Percentiles rank a stretch among this genome's conserved stretches.
Evolutionary conservation across 345 rosid species (phyloP).

Genomic region (Anacardium occidentale): DNA sequence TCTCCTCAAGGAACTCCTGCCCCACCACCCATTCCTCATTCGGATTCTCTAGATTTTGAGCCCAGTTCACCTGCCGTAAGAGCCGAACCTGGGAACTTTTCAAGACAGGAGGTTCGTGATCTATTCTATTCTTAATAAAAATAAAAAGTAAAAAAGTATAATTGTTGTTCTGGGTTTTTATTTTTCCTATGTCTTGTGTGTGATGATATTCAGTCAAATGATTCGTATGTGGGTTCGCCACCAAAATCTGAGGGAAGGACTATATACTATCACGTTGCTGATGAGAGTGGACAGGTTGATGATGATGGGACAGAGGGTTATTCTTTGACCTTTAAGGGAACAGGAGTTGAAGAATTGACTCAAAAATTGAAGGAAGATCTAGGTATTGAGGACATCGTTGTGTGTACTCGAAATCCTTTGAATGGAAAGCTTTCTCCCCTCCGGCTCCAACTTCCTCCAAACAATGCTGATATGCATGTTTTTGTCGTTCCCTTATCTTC

Average conservation of each 20-base stretch:
- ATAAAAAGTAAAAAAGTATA: not conserved
- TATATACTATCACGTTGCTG: constrained; percentile 76
- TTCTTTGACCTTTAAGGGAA: constrained; percentile 75
- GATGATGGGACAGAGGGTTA: constrained; percentile 55
- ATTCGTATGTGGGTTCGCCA: constrained; percentile 57
- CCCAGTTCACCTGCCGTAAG: constrained; percentile 45
- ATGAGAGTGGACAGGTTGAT: constrained; percentile 68
- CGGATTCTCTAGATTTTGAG: constrained; percentile 45
- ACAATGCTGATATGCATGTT: constrained; percentile 74
- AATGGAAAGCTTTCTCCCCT: constrained; percentile 83
- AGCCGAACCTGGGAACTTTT: constrained; percentile 39
- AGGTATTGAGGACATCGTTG: constrained; percentile 58
- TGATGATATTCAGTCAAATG: constrained; percentile 50
- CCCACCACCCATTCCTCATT: constrained; percentile 27
- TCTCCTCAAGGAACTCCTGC: constrained; percentile 20
- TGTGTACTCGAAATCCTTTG: constrained; percentile 87
- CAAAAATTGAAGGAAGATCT: constrained; percentile 69
- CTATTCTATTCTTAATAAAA: not conserved
- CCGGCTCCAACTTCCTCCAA: constrained; percentile 93
- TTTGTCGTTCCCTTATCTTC: constrained; percentile 54
- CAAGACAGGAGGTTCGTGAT: constrained; percentile 64
- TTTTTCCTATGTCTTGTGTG: not conserved
- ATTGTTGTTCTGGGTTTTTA: not conserved
- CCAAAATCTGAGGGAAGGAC: constrained; percentile 81
- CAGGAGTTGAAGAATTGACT: constrained; percentile 67